Conservation (phyloP, 2,329 filamentous ascomycete genomes). For the Fusarium albidum region DNA sequence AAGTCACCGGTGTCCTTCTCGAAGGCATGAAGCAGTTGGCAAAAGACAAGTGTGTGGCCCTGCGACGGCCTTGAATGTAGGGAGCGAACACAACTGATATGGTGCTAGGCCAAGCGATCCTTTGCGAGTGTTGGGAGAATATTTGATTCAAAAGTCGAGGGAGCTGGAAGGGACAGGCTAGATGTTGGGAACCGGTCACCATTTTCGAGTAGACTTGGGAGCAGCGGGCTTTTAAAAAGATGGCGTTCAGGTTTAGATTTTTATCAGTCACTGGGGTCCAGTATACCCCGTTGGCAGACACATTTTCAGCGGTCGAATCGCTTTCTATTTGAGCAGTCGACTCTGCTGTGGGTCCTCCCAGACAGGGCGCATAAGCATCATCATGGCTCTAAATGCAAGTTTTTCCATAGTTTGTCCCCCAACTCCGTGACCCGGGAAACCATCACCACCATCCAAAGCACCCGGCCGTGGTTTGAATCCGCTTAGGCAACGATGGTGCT, state of each 20-base stretch:
- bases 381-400: constrained; percentile 56
- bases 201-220: constrained; percentile 14
- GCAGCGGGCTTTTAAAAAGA: constrained; percentile 25
- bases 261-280: constrained; percentile 37
- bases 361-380: constrained; percentile 51
- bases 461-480: constrained; percentile 31
- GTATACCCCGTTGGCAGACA: constrained; percentile 38
- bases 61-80: neutral
- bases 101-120: constrained; percentile 68
- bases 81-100: constrained; percentile 16
- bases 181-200: constrained; percentile 4
- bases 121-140: constrained; percentile 74
- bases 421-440: constrained; percentile 55
- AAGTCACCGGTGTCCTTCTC: constrained; percentile 71
- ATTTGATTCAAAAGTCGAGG: constrained; percentile 71
- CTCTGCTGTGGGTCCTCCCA: constrained; percentile 43
- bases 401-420: constrained; percentile 51
- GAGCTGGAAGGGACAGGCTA: constrained; percentile 62
- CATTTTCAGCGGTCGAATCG: constrained; percentile 44
- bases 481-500: constrained; percentile 90
- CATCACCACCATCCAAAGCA: constrained; percentile 42
- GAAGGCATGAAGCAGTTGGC: constrained; percentile 80
- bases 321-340: constrained; percentile 47
- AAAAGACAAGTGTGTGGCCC: constrained; percentile 71
- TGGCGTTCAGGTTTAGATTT: constrained; percentile 38